Conservation (phyloP, 192 early-diverging fungal species). For the Endogone sp. region DNA sequence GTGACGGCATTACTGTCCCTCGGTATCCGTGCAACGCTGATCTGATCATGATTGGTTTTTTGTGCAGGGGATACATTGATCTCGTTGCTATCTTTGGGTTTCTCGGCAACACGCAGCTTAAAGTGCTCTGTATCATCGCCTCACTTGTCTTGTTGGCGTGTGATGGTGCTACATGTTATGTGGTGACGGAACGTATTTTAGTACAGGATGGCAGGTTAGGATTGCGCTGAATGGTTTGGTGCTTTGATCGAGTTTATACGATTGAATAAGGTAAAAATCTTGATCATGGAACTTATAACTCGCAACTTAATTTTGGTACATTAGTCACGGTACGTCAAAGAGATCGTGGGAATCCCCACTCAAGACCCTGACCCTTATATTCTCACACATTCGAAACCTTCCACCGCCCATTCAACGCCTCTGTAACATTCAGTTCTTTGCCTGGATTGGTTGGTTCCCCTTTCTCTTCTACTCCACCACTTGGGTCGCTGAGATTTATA, state of each 20-base stretch:
- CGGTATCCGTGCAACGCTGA: too few species aligned
- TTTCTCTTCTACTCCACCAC: slow-evolving; percentile 67
- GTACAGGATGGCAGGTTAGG: slow-evolving; percentile 24
- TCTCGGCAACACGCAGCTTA: slow-evolving; percentile 76
- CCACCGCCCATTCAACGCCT: slow-evolving; percentile 70
- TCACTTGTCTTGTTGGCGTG: slow-evolving; percentile 54
- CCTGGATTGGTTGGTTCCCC: slow-evolving; percentile 98
- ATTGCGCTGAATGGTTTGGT: too few species aligned
- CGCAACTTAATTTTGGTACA: too few species aligned
- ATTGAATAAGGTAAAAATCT: too few species aligned
- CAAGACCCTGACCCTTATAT: slow-evolving; percentile 21
- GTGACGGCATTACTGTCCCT: neutral
- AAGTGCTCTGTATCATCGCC: slow-evolving; percentile 78
- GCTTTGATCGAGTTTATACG: too few species aligned
- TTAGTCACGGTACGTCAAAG: neutral
- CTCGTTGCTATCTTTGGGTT: slow-evolving; percentile 62
- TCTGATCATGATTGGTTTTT: neutral
- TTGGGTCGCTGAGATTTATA: slow-evolving; percentile 52
- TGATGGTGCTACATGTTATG: slow-evolving; percentile 69
- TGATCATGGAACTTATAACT: too few species aligned
- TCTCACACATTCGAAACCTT: slow-evolving; percentile 51
- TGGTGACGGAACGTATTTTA: slow-evolving; percentile 46
- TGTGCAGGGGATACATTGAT: slow-evolving; percentile 69
- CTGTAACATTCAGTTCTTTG: slow-evolving; percentile 92
- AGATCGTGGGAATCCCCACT: slow-evolving; percentile 7